Evolutionary conservation across 2,329 filamentous ascomycete genomes (phyloP).

Genomic region (Diaporthe citri): DNA sequence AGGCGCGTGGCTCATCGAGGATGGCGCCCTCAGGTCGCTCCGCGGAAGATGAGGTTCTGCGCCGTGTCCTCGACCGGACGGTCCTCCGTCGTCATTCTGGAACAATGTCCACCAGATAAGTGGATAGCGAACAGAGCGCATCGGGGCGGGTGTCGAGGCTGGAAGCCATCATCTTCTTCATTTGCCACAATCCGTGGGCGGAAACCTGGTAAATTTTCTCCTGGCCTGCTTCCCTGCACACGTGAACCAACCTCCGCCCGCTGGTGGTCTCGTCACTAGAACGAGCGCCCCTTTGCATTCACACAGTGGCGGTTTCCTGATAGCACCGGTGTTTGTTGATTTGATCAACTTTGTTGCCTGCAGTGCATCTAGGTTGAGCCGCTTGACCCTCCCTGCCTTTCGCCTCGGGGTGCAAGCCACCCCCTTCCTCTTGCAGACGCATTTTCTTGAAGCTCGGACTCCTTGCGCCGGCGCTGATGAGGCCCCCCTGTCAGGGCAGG

Average conservation of each 20-base stretch:
- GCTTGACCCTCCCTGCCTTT: neutral
- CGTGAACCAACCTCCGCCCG: neutral
- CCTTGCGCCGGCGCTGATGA: too few relatives aligned
- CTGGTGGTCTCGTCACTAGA: neutral
- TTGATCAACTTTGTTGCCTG: neutral
- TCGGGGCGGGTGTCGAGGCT: neutral
- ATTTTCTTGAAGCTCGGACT: neutral
- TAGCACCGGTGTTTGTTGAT: neutral
- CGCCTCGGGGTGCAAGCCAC: neutral
- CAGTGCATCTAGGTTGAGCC: neutral
- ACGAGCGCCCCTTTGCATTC: neutral
- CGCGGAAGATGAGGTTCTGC: neutral
- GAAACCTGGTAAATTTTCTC: neutral
- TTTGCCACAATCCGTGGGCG: neutral
- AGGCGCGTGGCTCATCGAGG: neutral
- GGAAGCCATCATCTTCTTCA: neutral
- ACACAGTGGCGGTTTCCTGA: neutral
- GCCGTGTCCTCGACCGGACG: neutral
- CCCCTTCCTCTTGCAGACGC: neutral
- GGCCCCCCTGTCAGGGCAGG: neutral
- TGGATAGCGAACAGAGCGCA: neutral
- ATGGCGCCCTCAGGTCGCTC: neutral
- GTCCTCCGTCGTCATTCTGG: neutral
- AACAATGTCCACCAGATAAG: neutral
- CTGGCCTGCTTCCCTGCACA: neutral